Percentiles rank a stretch among this genome's conserved stretches.
Conservation (phyloP, 208 protist genomes). For the Leishmania braziliensis region DNA sequence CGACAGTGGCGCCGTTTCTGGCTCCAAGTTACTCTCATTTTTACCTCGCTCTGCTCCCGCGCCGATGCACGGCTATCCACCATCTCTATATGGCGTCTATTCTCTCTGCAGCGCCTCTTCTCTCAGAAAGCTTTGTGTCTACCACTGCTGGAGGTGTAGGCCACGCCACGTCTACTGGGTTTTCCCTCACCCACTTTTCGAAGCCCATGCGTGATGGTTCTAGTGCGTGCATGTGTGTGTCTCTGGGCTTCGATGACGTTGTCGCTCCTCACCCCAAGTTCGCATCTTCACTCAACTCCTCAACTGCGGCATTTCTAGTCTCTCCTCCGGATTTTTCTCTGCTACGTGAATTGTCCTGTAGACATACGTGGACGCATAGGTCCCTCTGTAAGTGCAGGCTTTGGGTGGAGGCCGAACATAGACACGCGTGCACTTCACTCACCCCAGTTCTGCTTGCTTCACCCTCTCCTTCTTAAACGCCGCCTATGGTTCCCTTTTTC, state of each 20-base stretch:
- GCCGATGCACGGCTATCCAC: neutral
- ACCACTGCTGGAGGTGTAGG: neutral
- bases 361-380: neutral
- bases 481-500: neutral
- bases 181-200: neutral
- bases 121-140: neutral
- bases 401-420: neutral
- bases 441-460: neutral
- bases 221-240: neutral
- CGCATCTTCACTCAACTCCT: neutral
- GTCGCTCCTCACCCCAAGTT: neutral
- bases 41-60: neutral
- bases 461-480: neutral
- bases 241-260: neutral
- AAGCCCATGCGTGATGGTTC: neutral
- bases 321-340: neutral
- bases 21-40: neutral
- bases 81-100: neutral
- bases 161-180: neutral
- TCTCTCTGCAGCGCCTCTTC: neutral
- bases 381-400: too few species aligned
- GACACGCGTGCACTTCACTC: neutral
- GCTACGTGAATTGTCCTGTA: neutral
- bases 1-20: neutral
- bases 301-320: neutral